phyloP scores from a whole-genome alignment of 257 asterid species.

The Echites panduratus region DNA sequence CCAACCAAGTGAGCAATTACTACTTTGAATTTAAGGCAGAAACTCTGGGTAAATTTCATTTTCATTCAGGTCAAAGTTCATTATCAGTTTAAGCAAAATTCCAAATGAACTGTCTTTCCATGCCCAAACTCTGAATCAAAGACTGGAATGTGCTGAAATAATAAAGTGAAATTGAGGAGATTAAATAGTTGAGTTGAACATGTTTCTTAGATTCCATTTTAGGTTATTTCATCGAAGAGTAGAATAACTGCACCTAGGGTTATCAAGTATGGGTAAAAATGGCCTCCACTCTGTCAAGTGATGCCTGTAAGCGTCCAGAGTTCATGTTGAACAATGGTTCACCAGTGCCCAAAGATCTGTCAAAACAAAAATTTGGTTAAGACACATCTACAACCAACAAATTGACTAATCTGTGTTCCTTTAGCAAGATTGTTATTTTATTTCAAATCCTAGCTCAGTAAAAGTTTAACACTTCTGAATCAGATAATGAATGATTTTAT shows the following conservation, averaged over 20 bases:
- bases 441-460: neutral
- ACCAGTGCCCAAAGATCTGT: conserved; percentile 75
- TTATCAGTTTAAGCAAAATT: neutral
- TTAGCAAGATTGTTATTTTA: neutral
- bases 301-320: conserved; percentile 82
- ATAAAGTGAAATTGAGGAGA: neutral
- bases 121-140: neutral
- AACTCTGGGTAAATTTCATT: neutral
- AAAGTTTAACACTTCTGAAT: neutral
- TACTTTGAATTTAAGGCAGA: neutral
- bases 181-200: neutral
- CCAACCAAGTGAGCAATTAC: neutral
- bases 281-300: conserved; percentile 92
- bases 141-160: neutral
- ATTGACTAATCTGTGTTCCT: neutral
- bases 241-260: neutral
- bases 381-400: neutral
- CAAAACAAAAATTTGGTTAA: conserved; percentile 9
- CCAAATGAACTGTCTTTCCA: neutral
- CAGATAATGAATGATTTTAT: neutral
- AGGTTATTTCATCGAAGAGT: neutral
- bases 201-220: neutral
- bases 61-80: neutral
- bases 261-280: conserved; percentile 43
- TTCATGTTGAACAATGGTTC: conserved; percentile 86